Evolutionary conservation across 2,329 filamentous ascomycete genomes (phyloP).

Genomic region (Cryphonectria parasitica): DNA sequence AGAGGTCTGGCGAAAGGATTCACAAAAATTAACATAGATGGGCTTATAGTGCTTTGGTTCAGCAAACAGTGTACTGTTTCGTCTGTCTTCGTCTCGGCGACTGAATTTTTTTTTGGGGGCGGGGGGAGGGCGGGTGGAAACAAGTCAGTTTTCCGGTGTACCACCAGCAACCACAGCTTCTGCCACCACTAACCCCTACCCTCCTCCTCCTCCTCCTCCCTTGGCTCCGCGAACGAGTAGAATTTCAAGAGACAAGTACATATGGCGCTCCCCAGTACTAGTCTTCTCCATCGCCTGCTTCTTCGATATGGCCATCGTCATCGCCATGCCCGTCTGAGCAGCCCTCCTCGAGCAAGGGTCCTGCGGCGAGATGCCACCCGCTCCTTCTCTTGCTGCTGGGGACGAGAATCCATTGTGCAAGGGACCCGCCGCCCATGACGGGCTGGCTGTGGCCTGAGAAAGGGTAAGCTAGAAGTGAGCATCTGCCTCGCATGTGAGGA

Average conservation of each 20-base stretch:
- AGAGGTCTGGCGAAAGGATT: not conserved
- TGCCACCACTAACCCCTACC: too few relatives aligned
- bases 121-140: too few relatives aligned
- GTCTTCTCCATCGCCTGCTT: conserved; percentile 44
- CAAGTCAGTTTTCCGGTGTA: not conserved
- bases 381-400: conserved; percentile 36
- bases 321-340: conserved; percentile 45
- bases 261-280: conserved; percentile 36
- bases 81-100: too few relatives aligned
- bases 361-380: conserved; percentile 53
- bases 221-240: conserved; percentile 1
- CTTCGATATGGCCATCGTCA: conserved; percentile 44
- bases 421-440: conserved; percentile 50
- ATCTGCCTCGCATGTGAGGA: conserved; percentile 29
- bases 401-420: conserved; percentile 53
- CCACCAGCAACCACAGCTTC: too few relatives aligned
- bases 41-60: not conserved
- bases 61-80: not conserved
- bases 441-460: conserved; percentile 45
- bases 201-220: not conserved
- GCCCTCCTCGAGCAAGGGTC: conserved; percentile 58
- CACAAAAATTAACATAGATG: not conserved
- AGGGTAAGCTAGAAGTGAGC: conserved; percentile 20
- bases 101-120: too few relatives aligned
- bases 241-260: conserved; percentile 32